These are phyloP conservation scores for Rhizomucor pusillus DNA, from an alignment of 371 early-diverging fungal genomes.

Conservation along the genomic window DNA sequence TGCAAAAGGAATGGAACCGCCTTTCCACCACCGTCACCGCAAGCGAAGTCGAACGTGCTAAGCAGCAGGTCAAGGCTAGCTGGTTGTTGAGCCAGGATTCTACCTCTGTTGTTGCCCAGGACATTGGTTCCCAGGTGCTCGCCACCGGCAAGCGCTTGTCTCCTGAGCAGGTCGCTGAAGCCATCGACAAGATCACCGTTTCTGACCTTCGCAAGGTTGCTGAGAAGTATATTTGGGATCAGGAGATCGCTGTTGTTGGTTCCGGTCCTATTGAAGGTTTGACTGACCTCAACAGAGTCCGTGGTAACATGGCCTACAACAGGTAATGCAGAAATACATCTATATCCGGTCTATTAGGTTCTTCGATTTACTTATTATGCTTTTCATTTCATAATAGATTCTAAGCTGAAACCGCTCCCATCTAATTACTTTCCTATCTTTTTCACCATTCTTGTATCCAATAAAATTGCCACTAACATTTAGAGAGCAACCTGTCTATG, in stretches of 20 bases:
- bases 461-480: background rate
- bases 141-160: conserved; percentile 83
- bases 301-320: conserved; percentile 73
- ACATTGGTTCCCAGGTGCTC: conserved; percentile 91
- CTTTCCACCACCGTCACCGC: conserved; percentile 79
- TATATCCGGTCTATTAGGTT: too few relatives aligned
- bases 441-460: background rate
- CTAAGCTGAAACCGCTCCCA: too few relatives aligned
- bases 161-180: conserved; percentile 78
- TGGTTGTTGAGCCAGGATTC: conserved; percentile 83
- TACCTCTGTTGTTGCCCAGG: conserved; percentile 85
- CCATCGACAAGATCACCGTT: conserved; percentile 80
- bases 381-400: too few relatives aligned
- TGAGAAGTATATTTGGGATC: conserved; percentile 78
- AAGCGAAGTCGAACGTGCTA: conserved; percentile 91
- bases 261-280: conserved; percentile 61
- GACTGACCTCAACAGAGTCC: conserved; percentile 85
- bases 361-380: too few relatives aligned
- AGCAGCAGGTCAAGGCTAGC: conserved; percentile 89
- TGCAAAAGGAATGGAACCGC: conserved; percentile 89
- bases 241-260: conserved; percentile 49
- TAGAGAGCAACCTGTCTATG: background rate
- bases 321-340: conserved; percentile 31
- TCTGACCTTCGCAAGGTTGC: conserved; percentile 80
- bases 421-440: background rate